Evolutionary conservation across 2,329 filamentous ascomycete genomes (phyloP).

Genomic region (Torrubiellomyces zombiae): DNA sequence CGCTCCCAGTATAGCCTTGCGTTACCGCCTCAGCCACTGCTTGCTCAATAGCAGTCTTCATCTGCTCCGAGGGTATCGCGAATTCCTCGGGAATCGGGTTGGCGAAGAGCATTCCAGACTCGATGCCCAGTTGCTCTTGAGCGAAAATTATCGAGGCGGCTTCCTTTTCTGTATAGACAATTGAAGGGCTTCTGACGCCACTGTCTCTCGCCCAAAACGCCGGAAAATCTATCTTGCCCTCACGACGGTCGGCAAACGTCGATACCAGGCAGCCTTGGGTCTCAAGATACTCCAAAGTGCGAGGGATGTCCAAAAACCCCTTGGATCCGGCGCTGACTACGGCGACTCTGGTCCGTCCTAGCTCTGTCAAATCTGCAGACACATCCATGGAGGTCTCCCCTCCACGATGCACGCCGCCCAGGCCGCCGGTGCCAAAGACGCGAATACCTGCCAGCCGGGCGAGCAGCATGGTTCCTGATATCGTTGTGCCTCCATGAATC

Average conservation of each 20-base stretch:
- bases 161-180: slow-evolving; percentile 59
- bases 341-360: slow-evolving; percentile 75
- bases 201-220: slow-evolving; percentile 88
- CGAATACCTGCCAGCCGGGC: slow-evolving; percentile 75
- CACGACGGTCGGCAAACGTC: slow-evolving; percentile 74
- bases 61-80: slow-evolving; percentile 53
- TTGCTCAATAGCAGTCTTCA: slow-evolving; percentile 50
- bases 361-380: slow-evolving; percentile 86
- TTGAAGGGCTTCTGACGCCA: slow-evolving; percentile 59
- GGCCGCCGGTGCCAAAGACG: slow-evolving; percentile 85
- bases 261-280: slow-evolving; percentile 64
- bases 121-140: slow-evolving; percentile 53
- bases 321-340: slow-evolving; percentile 88
- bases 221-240: slow-evolving; percentile 64
- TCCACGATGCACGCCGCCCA: slow-evolving; percentile 86
- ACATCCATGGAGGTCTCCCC: slow-evolving; percentile 80
- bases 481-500: slow-evolving; percentile 80
- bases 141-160: slow-evolving; percentile 81
- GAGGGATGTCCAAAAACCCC: slow-evolving; percentile 82
- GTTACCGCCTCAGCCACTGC: slow-evolving; percentile 49
- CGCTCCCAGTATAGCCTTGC: slow-evolving; percentile 52
- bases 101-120: slow-evolving; percentile 71
- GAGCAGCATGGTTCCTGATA: slow-evolving; percentile 83
- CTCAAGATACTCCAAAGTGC: slow-evolving; percentile 66
- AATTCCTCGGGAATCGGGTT: slow-evolving; percentile 65